Percentiles rank a stretch among this genome's conserved stretches.
Conservation (phyloP, 192 early-diverging fungal species). For the Phlyctochytrium arcticum region DNA sequence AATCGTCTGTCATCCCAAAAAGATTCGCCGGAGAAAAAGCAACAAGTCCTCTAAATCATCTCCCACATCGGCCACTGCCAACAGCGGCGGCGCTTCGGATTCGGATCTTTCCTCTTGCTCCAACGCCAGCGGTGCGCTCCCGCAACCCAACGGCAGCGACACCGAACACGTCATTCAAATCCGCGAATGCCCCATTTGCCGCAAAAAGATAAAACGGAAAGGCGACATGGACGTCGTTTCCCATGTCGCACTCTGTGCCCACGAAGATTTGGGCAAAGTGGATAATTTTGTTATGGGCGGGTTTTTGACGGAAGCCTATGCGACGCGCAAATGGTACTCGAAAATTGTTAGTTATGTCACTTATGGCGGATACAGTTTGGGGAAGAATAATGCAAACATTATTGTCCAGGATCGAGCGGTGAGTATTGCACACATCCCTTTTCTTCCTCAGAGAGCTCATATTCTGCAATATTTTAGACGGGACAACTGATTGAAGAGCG, state of each 20-base stretch:
- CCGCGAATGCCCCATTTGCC: constrained; percentile 68
- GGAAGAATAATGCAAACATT: constrained; percentile 66
- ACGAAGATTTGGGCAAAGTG: constrained; percentile 61
- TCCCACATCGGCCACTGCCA: no score
- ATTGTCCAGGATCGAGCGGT: constrained; percentile 64
- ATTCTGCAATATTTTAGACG: constrained; percentile 21
- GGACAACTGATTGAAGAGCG: constrained; percentile 71
- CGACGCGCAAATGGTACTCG: constrained; percentile 66
- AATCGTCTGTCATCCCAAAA: constrained; percentile 19
- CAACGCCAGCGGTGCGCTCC: neutral
- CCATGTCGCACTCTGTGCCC: constrained; percentile 69
- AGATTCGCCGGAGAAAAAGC: neutral
- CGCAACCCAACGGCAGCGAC: constrained; percentile 2
- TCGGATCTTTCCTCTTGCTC: neutral
- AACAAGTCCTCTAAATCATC: neutral
- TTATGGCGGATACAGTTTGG: constrained; percentile 58
- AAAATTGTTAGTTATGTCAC: constrained; percentile 61
- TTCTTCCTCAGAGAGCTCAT: neutral
- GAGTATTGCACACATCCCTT: neutral
- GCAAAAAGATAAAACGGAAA: constrained; percentile 45
- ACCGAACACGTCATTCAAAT: constrained; percentile 62
- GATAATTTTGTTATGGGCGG: constrained; percentile 71
- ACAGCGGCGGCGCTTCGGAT: neutral
- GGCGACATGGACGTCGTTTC: constrained; percentile 69
- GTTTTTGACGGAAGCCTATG: constrained; percentile 72